Conservation (phyloP, 768 basidiomycete species). For the Tricholoma bakamatsutake region DNA sequence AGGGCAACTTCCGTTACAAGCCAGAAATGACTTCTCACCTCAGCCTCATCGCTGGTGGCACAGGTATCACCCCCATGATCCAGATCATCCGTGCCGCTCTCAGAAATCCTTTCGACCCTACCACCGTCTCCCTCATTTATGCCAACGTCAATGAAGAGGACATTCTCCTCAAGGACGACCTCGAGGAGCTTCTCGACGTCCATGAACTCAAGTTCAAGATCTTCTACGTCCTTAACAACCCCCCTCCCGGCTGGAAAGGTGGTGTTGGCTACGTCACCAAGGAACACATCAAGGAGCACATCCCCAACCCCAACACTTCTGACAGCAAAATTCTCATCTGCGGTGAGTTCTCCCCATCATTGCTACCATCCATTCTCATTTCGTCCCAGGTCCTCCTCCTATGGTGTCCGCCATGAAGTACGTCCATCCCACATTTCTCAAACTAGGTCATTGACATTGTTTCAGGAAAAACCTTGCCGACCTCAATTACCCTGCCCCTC, state of each 20-base stretch:
- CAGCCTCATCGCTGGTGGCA: conserved; percentile 98
- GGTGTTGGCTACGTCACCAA: conserved; percentile 92
- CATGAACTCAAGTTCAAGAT: conserved; percentile 66
- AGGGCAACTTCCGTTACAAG: conserved; percentile 87
- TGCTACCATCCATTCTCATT: neutral
- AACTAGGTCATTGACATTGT: conserved; percentile 4
- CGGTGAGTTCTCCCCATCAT: conserved; percentile 35
- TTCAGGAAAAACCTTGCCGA: conserved; percentile 82
- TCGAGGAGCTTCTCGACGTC: conserved; percentile 67
- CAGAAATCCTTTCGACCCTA: conserved; percentile 82
- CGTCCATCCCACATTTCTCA: conserved; percentile 11
- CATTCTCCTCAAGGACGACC: conserved; percentile 84
- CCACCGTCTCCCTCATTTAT: conserved; percentile 84
- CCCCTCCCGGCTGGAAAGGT: conserved; percentile 80
- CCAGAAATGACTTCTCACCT: conserved; percentile 69
- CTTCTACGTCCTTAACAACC: conserved; percentile 92
- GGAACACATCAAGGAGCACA: conserved; percentile 79
- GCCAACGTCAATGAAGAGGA: conserved; percentile 93
- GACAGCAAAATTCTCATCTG: conserved; percentile 86
- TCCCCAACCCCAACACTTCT: conserved; percentile 57
- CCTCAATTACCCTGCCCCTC: conserved; percentile 82
- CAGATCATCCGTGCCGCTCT: conserved; percentile 95
- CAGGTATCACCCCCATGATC: conserved; percentile 98
- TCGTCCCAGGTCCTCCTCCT: conserved; percentile 48
- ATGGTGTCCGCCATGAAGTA: conserved; percentile 53